Conservation (phyloP, 208 protist species). For the Wallacemonas collosoma region DNA sequence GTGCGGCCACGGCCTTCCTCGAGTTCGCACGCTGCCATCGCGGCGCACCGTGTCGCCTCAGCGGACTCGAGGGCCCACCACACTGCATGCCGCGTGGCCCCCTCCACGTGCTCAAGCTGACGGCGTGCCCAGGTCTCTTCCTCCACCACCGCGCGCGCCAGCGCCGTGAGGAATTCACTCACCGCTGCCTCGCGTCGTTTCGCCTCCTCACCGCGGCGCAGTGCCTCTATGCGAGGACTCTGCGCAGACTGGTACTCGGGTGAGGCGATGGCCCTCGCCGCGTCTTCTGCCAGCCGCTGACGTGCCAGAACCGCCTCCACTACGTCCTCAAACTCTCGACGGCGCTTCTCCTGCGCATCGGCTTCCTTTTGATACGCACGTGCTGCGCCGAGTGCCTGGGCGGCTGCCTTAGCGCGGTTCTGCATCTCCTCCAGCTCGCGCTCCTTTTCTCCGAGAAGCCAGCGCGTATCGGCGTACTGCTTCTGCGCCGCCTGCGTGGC, state of each 20-base stretch:
- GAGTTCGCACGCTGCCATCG: background rate
- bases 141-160: background rate
- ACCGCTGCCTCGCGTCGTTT: slow-evolving; percentile 5
- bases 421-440: background rate
- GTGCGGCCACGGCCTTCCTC: background rate
- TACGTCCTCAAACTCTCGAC: background rate
- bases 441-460: slow-evolving; percentile 8
- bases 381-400: background rate
- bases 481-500: background rate
- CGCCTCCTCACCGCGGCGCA: slow-evolving; percentile 4
- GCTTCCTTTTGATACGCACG: background rate
- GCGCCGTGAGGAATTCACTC: background rate
- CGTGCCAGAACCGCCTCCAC: background rate
- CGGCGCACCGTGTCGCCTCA: background rate
- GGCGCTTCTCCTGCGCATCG: background rate
- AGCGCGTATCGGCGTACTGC: slow-evolving; percentile 9
- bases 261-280: background rate
- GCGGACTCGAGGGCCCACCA: background rate
- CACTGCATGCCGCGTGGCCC: background rate
- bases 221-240: background rate
- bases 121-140: background rate
- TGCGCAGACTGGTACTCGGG: slow-evolving; percentile 9
- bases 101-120: background rate
- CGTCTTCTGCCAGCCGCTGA: slow-evolving; percentile 2
- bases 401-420: background rate